Evolutionary conservation across 2,329 filamentous ascomycete species (phyloP).

Genomic region (Incumbomyces delicatus): DNA sequence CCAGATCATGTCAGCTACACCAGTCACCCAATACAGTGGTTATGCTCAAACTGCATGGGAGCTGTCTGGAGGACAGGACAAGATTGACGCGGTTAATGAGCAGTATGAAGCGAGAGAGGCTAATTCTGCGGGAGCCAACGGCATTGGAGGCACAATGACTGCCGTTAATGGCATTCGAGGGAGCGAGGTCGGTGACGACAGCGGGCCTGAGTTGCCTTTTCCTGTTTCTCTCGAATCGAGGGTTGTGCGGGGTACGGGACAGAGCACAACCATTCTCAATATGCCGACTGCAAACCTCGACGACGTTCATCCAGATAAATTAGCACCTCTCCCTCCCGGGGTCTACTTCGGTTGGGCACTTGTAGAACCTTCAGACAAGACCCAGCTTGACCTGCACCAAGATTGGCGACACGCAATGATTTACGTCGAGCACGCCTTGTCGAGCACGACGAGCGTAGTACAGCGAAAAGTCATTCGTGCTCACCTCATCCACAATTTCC

Average conservation of each 20-base stretch:
- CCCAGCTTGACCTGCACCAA: conserved; percentile 23
- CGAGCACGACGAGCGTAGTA: conserved; percentile 38
- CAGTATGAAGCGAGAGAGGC: conserved; percentile 31
- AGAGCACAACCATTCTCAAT: conserved; percentile 32
- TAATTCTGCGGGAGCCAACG: conserved; percentile 23
- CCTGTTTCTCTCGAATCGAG: conserved; percentile 44
- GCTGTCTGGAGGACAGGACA: conserved; percentile 24
- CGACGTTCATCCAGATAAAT: conserved; percentile 44
- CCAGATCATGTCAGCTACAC: conserved; percentile 24
- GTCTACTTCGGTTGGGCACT: conserved; percentile 58
- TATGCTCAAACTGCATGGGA: conserved; percentile 20
- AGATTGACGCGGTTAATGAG: conserved; percentile 28
- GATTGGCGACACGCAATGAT: conserved; percentile 54
- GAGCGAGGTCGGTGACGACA: conserved; percentile 39
- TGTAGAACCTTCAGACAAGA: conserved; percentile 28
- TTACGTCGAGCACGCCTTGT: conserved; percentile 44
- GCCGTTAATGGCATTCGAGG: conserved; percentile 18
- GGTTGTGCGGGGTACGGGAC: conserved; percentile 38
- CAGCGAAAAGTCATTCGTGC: conserved; percentile 43
- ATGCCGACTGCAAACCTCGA: conserved; percentile 47
- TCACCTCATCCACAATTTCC: conserved; percentile 45
- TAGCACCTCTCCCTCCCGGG: conserved; percentile 45
- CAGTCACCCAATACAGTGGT: conserved; percentile 34
- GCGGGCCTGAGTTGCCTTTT: conserved; percentile 45
- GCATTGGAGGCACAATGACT: conserved; percentile 24